Evolutionary conservation across 2,329 filamentous ascomycete species (phyloP).

Genomic region (Aspergillus brasiliensis): DNA sequence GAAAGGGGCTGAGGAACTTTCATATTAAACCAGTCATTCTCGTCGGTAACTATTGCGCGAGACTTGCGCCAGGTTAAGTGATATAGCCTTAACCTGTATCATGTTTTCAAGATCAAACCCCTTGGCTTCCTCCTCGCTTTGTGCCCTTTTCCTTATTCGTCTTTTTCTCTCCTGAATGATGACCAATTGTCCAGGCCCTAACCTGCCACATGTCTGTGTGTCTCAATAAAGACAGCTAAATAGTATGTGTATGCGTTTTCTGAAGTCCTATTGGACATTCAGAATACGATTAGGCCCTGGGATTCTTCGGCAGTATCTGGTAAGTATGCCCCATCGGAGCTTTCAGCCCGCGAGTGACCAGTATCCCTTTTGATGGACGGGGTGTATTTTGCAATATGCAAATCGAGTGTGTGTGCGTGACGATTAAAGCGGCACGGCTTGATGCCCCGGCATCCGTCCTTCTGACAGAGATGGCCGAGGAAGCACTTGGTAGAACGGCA

Average conservation of each 20-base stretch:
- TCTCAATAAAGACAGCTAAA: neutral
- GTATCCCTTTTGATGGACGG: neutral
- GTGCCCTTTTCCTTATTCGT: no score
- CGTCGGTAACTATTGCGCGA: no score
- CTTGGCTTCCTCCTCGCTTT: no score
- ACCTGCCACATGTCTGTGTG: neutral
- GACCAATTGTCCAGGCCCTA: no score
- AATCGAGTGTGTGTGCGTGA: constrained; percentile 29
- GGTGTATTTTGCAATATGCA: neutral
- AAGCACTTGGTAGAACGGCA: constrained; percentile 51
- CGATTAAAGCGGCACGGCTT: constrained; percentile 36
- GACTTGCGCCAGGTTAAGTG: no score
- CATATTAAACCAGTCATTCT: no score
- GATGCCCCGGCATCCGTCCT: constrained; percentile 32
- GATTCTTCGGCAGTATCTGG: neutral
- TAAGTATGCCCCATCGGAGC: neutral
- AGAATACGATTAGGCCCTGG: neutral
- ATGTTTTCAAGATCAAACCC: no score
- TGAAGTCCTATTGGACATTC: neutral
- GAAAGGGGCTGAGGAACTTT: no score
- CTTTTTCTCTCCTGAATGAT: no score
- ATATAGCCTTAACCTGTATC: no score
- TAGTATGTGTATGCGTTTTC: neutral
- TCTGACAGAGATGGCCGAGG: constrained; percentile 48
- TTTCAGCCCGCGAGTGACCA: neutral